phyloP scores from a whole-genome alignment of 2,329 filamentous ascomycete genomes.

The Phaeosphaeriaceae sp. region DNA sequence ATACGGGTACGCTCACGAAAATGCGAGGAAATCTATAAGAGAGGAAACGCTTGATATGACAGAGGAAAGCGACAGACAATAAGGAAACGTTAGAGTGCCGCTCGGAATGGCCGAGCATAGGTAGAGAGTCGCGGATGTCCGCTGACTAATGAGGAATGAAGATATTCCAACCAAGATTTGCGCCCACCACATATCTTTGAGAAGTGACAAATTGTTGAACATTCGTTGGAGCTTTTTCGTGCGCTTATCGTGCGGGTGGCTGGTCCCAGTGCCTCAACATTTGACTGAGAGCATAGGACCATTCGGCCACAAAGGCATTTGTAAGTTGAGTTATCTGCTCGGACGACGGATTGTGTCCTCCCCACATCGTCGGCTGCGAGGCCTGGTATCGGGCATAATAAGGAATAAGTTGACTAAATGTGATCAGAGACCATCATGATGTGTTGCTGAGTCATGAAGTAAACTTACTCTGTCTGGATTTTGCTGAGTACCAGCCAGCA shows the following conservation, averaged over 20 bases:
- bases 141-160: not conserved
- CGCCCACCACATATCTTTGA: not conserved
- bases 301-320: constrained; percentile 70
- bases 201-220: not conserved
- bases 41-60: not conserved
- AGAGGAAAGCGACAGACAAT: not conserved
- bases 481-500: constrained; percentile 75
- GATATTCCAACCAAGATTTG: not conserved
- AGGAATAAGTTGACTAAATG: constrained; percentile 63
- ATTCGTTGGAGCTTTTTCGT: not conserved
- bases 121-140: not conserved
- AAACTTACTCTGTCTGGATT: constrained; percentile 69
- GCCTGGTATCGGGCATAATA: constrained; percentile 69
- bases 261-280: constrained; percentile 74
- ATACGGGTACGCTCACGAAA: not conserved
- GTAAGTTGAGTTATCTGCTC: constrained; percentile 67
- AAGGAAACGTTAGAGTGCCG: not conserved
- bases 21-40: not conserved
- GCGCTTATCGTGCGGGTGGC: constrained; percentile 53
- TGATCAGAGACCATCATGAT: constrained; percentile 13
- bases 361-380: constrained; percentile 73
- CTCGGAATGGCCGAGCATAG: not conserved
- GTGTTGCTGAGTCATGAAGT: not conserved
- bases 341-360: constrained; percentile 61
- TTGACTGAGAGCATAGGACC: constrained; percentile 68